Evolutionary conservation across 2,329 filamentous ascomycete species (phyloP), one percentile per base, ranked within the genome.

Genomic region (Niveomyces coronatus): DNA sequence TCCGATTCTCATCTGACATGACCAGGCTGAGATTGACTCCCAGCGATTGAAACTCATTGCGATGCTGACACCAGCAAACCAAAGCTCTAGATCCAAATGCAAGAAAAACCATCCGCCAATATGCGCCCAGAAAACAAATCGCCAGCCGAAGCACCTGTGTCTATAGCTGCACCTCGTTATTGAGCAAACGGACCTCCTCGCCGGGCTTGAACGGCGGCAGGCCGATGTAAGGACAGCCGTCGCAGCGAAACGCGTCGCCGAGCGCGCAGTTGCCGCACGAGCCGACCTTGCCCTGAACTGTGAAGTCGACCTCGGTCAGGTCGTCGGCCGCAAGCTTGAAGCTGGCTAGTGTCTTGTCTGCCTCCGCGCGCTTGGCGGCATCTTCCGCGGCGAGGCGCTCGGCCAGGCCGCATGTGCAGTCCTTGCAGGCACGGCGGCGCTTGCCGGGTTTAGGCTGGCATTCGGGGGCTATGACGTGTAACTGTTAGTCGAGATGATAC

Each of bases 161-260:
- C 60, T 54, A 94, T 54, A 94, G 64, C 65, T 94, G 88, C 42
- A 86, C 76, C 53, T 85, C 77, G 48, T 94, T 85, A 59, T 93
- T 89, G 53, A 94, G 57, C 43, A 98, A 68, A 53, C 79, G 74
- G 35, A 96, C 87, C 64, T 96, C 87, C 67, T 98, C 88, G 13
- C 91, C 91, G 4, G 87, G 87, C 69, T 95, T 94, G 70, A 98
- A 98, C 4, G 91, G 84, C 11, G 91, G 91, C 49, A 98, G 71
- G 4, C 88, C 88, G 51, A 94, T 84, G 56, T 91, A 94, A 2
- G 88, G 88, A 52, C 71, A 75, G 18, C 68, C 76, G 35, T 77
- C 77, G 56, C 82, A 85, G 28, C 82, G 69, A 64, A 87, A 87
- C 4, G 91, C 89, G 60, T 96, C 89, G 35, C 91, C 91, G 13